Base-by-base conservation (phyloP, 345 rosid genomes). In the Carallia pectinifolia region DNA sequence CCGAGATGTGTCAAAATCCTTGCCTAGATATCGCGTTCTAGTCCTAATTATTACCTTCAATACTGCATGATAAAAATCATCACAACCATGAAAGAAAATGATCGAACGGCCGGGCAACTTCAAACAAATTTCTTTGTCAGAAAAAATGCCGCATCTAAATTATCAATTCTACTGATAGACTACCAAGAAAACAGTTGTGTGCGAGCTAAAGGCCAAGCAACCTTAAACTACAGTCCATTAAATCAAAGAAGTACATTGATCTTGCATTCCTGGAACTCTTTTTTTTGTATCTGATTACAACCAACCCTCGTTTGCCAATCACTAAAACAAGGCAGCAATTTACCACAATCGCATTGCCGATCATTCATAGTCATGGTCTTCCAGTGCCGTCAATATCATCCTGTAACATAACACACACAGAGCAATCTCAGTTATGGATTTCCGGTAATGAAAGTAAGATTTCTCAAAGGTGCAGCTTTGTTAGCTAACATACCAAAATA, bases 401-500 rank as follows among this genome's bases (percentile, higher is more conserved):
- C 81, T 77, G 23, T 39, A 69, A 12, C n/a, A 29, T n/a, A 13
- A 62, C 23, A 50, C 23, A 4, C 37, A 29, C 19, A 9, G 47
- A 39, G 8, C 33, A 53, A 9, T 17, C 33, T 36, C 40, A 39
- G 8, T 13, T 15, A 33, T 34, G 33, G 29, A 6, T 7, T 29
- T 53, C 37, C 34, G 30, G 17, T 19, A 36, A 30, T 12, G 10
- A 34, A 59, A 19, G 18, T 1, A 23, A 5, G 4, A 18, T 2
- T 6, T 19, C 16, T 36, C 5, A 27, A 44, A 33, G n/a, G 16
- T 30, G 30, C n/a, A 4, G 52, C 50, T 63, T 15, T 31, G 30
- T 66, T 61, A 53, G 23, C 47, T 61, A 53, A 33, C 47, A 27
- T 86, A 92, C 99, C 99, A 92, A 82, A 95, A 95, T 59, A 95